Evolutionary conservation across 345 rosid genomes (phyloP).

Genomic region (Theobroma cacao): DNA sequence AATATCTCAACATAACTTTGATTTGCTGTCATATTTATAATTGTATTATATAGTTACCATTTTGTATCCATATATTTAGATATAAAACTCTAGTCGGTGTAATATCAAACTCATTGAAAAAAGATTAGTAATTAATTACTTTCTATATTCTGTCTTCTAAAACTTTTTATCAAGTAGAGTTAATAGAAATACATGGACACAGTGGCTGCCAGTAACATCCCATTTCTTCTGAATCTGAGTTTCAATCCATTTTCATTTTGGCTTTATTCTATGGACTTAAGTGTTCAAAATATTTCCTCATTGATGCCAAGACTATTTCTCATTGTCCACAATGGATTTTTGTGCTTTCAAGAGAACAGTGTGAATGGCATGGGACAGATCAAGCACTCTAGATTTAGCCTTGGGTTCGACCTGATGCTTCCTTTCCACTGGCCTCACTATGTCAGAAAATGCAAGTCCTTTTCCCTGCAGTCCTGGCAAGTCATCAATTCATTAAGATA

Average conservation of each 20-base stretch:
- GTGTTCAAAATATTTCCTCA: neutral
- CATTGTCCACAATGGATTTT: neutral
- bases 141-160: too few species aligned
- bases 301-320: neutral
- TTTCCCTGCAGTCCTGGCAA: slow-evolving; percentile 63
- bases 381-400: slow-evolving; percentile 70
- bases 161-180: too few species aligned
- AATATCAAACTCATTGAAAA: too few species aligned
- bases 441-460: slow-evolving; percentile 76
- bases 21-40: too few species aligned
- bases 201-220: neutral
- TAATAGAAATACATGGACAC: too few species aligned
- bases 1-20: too few species aligned
- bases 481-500: slow-evolving; percentile 35
- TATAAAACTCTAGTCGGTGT: too few species aligned
- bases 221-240: neutral
- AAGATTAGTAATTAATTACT: too few species aligned
- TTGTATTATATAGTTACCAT: too few species aligned
- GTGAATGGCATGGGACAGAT: slow-evolving; percentile 85
- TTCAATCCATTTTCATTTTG: neutral
- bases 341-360: slow-evolving; percentile 44
- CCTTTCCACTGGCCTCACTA: slow-evolving; percentile 60
- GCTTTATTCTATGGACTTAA: neutral
- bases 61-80: too few species aligned
- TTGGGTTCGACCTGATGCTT: slow-evolving; percentile 69